These are phyloP conservation scores for Paxillus rubicundulus DNA, from an alignment of 768 basidiomycete species.

Conservation along the genomic window DNA sequence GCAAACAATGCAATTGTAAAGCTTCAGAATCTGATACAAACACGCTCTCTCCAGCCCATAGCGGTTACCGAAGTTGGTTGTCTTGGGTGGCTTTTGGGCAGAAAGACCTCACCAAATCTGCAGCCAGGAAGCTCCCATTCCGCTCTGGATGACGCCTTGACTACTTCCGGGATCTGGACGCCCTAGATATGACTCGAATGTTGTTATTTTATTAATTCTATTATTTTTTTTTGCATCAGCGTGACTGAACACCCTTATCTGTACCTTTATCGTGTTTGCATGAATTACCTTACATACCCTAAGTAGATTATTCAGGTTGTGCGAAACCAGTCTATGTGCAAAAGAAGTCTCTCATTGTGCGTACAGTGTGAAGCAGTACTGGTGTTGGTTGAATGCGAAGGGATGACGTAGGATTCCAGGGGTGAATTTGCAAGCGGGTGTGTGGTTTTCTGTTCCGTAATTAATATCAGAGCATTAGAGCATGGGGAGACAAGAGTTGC, in stretches of 20 bases:
- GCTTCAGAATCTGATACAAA: conserved; percentile 18
- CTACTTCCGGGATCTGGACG: conserved; percentile 15
- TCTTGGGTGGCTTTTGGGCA: conserved; percentile 16
- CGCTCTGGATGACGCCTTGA: conserved; percentile 16
- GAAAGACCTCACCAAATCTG: conserved; percentile 6
- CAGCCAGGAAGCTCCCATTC: not conserved
- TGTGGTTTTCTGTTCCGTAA: too few species aligned
- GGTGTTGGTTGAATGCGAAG: too few species aligned
- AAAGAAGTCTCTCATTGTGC: too few species aligned
- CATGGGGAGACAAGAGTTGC: not conserved
- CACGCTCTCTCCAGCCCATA: conserved; percentile 22
- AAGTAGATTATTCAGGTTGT: too few species aligned
- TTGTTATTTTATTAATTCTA: not conserved
- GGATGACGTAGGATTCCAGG: too few species aligned
- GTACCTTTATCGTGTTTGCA: too few species aligned
- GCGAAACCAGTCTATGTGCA: too few species aligned
- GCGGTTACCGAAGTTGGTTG: conserved; percentile 19
- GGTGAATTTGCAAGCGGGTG: too few species aligned
- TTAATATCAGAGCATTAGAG: too few species aligned
- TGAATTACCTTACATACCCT: too few species aligned
- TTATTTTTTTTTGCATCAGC: not conserved
- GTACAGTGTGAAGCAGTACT: too few species aligned
- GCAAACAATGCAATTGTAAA: conserved; percentile 3
- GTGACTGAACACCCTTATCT: too few species aligned
- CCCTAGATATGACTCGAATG: not conserved